Conservation (phyloP, 164 flowering plant species). For the Vitis cinerea region DNA sequence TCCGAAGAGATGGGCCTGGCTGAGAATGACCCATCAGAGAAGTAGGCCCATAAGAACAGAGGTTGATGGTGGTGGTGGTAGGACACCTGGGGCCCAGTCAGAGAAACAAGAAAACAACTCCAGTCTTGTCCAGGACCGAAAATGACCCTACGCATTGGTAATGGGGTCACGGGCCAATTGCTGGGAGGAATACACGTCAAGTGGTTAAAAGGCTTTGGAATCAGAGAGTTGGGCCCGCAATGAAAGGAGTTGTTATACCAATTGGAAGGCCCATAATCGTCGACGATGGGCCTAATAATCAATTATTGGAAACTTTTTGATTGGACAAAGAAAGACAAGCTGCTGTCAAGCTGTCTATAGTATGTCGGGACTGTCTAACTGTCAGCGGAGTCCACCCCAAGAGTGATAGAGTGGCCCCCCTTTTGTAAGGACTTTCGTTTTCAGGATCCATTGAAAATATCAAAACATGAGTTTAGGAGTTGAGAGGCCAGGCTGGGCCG, state of each 20-base stretch:
- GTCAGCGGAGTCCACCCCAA: slow-evolving; percentile 5
- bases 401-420: slow-evolving; percentile 10
- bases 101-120: slow-evolving; percentile 23
- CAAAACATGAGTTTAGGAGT: too few species aligned
- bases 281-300: slow-evolving; percentile 1
- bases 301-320: slow-evolving; percentile 6
- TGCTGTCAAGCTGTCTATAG: slow-evolving; percentile 19
- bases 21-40: not conserved
- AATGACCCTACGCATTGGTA: slow-evolving; percentile 28
- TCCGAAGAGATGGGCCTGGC: not conserved
- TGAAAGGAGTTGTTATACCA: not conserved
- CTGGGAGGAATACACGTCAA: not conserved
- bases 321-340: slow-evolving; percentile 15
- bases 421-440: not conserved
- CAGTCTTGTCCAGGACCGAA: slow-evolving; percentile 24
- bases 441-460: too few species aligned
- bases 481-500: too few species aligned
- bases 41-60: slow-evolving; percentile 7
- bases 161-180: slow-evolving; percentile 8
- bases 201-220: slow-evolving; percentile 10
- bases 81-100: slow-evolving; percentile 4
- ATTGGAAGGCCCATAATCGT: slow-evolving; percentile 4
- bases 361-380: slow-evolving; percentile 20
- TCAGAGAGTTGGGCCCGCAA: not conserved
- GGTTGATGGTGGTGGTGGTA: not conserved